Evolutionary conservation across 108 stramenopile species (phyloP).

Genomic region (Mediolabrus comicus): DNA sequence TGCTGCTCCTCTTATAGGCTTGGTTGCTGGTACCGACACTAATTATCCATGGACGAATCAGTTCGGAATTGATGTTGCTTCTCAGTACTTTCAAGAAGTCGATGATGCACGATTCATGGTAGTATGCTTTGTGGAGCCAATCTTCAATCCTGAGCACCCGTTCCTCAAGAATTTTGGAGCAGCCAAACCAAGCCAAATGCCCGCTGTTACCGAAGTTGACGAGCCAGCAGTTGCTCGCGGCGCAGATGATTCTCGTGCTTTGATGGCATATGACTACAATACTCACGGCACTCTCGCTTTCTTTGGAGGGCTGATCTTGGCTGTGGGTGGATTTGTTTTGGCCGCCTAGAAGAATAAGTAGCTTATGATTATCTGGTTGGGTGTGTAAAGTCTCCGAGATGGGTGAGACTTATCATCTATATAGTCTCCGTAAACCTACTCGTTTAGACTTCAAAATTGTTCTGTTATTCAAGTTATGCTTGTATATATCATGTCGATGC

Average conservation of each 20-base stretch:
- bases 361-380: background rate
- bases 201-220: background rate
- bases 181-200: background rate
- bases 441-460: background rate
- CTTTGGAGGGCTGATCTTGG: background rate
- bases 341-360: background rate
- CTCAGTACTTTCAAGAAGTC: constrained; percentile 34
- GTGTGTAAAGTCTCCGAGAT: background rate
- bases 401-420: too few relatives aligned
- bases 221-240: background rate
- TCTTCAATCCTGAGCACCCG: constrained; percentile 38
- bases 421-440: background rate
- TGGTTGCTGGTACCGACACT: constrained; percentile 45
- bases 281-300: background rate
- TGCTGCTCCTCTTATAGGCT: background rate
- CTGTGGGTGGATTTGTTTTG: background rate
- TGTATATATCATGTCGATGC: too few relatives aligned
- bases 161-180: background rate
- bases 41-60: constrained; percentile 38
- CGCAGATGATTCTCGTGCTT: background rate
- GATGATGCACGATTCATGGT: constrained; percentile 45
- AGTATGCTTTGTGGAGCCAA: constrained; percentile 44
- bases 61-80: constrained; percentile 4
- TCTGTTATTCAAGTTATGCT: background rate
- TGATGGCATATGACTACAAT: background rate